phyloP scores from a whole-genome alignment of 192 early-diverging fungal species.

The Coemansia sp. region DNA sequence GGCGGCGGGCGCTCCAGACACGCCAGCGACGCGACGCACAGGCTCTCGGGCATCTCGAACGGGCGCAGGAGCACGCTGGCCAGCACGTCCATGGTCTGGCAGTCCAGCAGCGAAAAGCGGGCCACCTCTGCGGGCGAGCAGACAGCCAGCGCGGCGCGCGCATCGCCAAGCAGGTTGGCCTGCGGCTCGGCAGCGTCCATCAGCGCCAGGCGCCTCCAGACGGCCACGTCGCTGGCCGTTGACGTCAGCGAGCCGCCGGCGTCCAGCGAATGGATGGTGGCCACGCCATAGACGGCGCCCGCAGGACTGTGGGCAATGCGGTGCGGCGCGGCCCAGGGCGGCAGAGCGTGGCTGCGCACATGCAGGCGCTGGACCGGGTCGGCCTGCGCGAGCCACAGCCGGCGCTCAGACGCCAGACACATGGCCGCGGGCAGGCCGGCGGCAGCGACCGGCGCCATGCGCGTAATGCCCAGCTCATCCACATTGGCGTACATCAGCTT shows the following conservation, averaged over 20 bases:
- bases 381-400: slow-evolving; percentile 67
- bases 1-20: slow-evolving; percentile 3
- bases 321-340: slow-evolving; percentile 57
- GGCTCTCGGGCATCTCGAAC: slow-evolving; percentile 33
- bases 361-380: slow-evolving; percentile 86
- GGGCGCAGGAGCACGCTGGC: slow-evolving; percentile 17
- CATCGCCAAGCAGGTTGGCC: slow-evolving; percentile 1
- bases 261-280: slow-evolving; percentile 48
- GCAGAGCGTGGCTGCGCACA: slow-evolving; percentile 61
- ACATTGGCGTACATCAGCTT: slow-evolving; percentile 82
- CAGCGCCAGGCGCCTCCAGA: slow-evolving; percentile 10
- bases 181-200: slow-evolving; percentile 9
- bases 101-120: slow-evolving; percentile 65
- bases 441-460: slow-evolving; percentile 60
- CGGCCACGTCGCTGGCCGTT: neutral
- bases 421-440: slow-evolving; percentile 52
- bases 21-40: slow-evolving; percentile 27
- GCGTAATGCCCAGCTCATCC: slow-evolving; percentile 64
- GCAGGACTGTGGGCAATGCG: slow-evolving; percentile 64
- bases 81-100: slow-evolving; percentile 61
- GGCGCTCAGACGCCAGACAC: slow-evolving; percentile 58
- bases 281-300: slow-evolving; percentile 59
- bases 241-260: slow-evolving; percentile 4
- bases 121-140: slow-evolving; percentile 27
- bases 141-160: neutral